Base-by-base conservation (phyloP, 805 yeast species). In the Metschnikowia reukaufii region DNA sequence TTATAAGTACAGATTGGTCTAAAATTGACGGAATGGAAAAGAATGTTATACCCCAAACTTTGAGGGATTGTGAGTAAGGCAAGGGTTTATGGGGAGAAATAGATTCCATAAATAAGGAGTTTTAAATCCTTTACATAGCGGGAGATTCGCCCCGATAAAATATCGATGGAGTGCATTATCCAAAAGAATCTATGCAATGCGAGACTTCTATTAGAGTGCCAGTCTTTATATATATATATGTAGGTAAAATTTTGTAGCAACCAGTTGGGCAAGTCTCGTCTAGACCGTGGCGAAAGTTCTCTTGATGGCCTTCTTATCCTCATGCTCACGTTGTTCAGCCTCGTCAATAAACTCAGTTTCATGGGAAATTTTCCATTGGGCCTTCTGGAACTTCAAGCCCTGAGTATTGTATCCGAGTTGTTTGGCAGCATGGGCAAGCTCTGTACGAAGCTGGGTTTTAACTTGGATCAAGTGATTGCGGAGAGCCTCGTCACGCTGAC, bases 391-490 rank as follows among this genome's bases (percentile, higher is more conserved):
- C 56, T 78, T 80, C 63, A 94, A 72, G 4, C 96, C 97, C 51
- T 87, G 91, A 16, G 88, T 73, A 60, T 94, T 94, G 70, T 78
- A 84, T 8, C 97, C 98, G 38, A 94, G 73, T 49, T 79, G 84
- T 38, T 76, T 72, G 13, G 78, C 71, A 17, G 81, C 80, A 3
- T 62, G 57, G 39, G 68, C 67, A 43, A 94, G 70, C 44, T 81
- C 79, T 0, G 46, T 56, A 51, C 96, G 76, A 46, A 94, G 70
- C 54, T 80, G 80, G 7, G 64, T 63, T 58, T 84, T 85, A 37
- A 92, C 86, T 21, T 71, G 71, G 23, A 78, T 76, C 39, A 94
- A 71, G 57, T 83, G 87, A 44, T 75, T 74, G 61, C 86, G 84
- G 60, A 89, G 69, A 15, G 60, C 63, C 40, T 79, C 81, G 59